These are phyloP conservation scores for Calonectria multiphialidica DNA, from an alignment of 2,329 filamentous ascomycete species.

Conservation along the genomic window DNA sequence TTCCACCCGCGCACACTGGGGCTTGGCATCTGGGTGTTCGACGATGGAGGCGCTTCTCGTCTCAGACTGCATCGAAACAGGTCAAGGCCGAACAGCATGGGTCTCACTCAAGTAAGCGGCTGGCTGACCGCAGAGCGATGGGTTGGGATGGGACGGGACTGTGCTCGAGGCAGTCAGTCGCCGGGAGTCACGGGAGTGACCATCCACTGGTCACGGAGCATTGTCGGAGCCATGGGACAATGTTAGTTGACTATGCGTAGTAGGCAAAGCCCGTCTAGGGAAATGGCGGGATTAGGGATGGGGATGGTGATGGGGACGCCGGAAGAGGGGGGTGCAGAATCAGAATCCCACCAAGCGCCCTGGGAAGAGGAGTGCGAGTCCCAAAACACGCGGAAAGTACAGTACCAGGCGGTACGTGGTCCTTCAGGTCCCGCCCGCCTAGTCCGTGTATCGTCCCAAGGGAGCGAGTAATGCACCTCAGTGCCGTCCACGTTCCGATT, in stretches of 20 bases:
- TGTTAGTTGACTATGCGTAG: not conserved
- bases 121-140: not conserved
- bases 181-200: slow-evolving; percentile 25
- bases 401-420: slow-evolving; percentile 6
- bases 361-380: not conserved
- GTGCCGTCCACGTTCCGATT: slow-evolving; percentile 10
- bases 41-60: not conserved
- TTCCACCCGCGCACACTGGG: not conserved
- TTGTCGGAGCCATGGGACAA: slow-evolving; percentile 6
- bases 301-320: not conserved
- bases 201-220: slow-evolving; percentile 18
- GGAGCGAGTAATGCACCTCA: slow-evolving; percentile 22
- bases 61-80: not conserved
- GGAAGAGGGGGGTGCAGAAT: not conserved
- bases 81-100: not conserved
- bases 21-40: slow-evolving; percentile 3
- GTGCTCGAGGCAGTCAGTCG: slow-evolving; percentile 16
- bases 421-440: not conserved
- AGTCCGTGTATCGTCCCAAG: not conserved
- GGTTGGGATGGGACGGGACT: too few species aligned
- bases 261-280: not conserved
- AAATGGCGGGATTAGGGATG: slow-evolving; percentile 7
- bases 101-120: not conserved
- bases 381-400: not conserved
- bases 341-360: slow-evolving; percentile 3